These are phyloP conservation scores for Chalciporus sphaerocephalus DNA, from an alignment of 768 basidiomycete genomes.

Conservation along the genomic window DNA sequence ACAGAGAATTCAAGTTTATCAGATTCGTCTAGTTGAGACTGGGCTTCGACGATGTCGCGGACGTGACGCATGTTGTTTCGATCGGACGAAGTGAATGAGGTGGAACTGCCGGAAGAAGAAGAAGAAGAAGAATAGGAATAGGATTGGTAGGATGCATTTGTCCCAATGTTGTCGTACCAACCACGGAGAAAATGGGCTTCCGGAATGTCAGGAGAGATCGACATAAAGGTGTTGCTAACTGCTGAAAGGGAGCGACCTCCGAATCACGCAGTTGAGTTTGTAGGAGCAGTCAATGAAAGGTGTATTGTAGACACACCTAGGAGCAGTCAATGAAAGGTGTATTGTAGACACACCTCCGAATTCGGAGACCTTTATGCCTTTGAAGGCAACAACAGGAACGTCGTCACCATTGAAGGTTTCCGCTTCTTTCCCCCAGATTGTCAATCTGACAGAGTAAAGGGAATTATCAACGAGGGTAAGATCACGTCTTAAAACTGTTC, in stretches of 20 bases:
- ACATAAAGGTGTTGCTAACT: slow-evolving; percentile 74
- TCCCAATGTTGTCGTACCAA: slow-evolving; percentile 82
- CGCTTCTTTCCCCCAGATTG: slow-evolving; percentile 94
- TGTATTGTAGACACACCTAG: no score
- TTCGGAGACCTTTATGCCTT: slow-evolving; percentile 89
- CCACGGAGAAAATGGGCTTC: slow-evolving; percentile 83
- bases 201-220: slow-evolving; percentile 81
- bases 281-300: neutral
- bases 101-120: slow-evolving; percentile 33
- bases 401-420: slow-evolving; percentile 62
- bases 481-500: slow-evolving; percentile 77
- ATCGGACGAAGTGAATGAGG: slow-evolving; percentile 50
- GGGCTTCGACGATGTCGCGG: slow-evolving; percentile 68
- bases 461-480: slow-evolving; percentile 84
- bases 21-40: slow-evolving; percentile 56
- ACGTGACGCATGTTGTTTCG: slow-evolving; percentile 71
- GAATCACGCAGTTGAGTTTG: slow-evolving; percentile 6
- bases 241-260: slow-evolving; percentile 81
- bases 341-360: slow-evolving; percentile 59
- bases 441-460: slow-evolving; percentile 72
- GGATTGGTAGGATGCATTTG: slow-evolving; percentile 61
- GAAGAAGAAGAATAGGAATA: slow-evolving; percentile 51
- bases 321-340: neutral
- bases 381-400: slow-evolving; percentile 82
- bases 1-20: slow-evolving; percentile 76